phyloP scores from a whole-genome alignment of 78 protist genomes.

The Dictyostelium firmibasis region DNA sequence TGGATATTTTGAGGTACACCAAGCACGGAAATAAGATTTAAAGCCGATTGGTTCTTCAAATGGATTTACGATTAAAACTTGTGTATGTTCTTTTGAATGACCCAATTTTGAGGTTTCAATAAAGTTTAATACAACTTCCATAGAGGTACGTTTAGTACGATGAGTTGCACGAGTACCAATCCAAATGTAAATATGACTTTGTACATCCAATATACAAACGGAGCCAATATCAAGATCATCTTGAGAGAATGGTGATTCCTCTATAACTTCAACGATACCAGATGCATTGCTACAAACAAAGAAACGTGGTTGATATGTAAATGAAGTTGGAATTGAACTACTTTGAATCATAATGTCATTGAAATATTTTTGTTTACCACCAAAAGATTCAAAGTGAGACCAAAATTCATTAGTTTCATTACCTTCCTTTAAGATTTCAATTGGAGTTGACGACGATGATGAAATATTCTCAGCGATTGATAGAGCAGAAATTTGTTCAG shows the following conservation, averaged over 20 bases:
- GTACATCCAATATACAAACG: slow-evolving; percentile 55
- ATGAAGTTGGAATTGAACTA: neutral
- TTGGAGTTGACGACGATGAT: neutral
- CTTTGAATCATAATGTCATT: neutral
- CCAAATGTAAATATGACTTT: slow-evolving; percentile 56
- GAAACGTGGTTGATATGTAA: slow-evolving; percentile 3
- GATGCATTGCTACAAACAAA: slow-evolving; percentile 54
- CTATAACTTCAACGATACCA: slow-evolving; percentile 58
- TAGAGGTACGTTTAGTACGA: slow-evolving; percentile 31
- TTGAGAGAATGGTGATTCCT: slow-evolving; percentile 56
- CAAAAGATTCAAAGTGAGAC: neutral
- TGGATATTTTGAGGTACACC: slow-evolving; percentile 62
- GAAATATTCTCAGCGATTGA: neutral
- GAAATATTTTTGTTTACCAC: neutral
- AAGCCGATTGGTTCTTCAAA: slow-evolving; percentile 60
- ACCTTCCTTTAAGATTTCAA: slow-evolving; percentile 11
- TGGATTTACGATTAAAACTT: slow-evolving; percentile 24
- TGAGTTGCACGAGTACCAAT: slow-evolving; percentile 44
- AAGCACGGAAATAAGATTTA: slow-evolving; percentile 49
- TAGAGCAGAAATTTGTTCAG: neutral
- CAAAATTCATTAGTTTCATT: slow-evolving; percentile 29
- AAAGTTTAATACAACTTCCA: slow-evolving; percentile 50
- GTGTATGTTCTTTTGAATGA: neutral
- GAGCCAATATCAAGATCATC: slow-evolving; percentile 65
- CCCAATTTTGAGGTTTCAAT: slow-evolving; percentile 38